Evolutionary conservation across 2,329 filamentous ascomycete species (phyloP).

Genomic region (Fusarium buharicum): DNA sequence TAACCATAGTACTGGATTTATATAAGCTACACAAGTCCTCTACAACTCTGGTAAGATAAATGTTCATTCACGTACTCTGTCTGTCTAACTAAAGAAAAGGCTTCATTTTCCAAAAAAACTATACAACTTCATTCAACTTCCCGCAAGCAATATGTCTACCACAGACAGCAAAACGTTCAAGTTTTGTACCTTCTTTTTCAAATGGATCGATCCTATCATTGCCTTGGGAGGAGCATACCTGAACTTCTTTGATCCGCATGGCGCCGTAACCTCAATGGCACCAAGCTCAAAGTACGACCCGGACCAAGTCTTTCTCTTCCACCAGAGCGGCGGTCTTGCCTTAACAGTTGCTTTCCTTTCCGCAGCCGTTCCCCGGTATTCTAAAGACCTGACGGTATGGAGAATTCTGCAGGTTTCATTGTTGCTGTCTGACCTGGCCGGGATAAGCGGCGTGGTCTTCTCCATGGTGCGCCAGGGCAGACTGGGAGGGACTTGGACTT

Average conservation of each 20-base stretch:
- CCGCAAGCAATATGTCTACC: background rate
- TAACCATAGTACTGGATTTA: background rate
- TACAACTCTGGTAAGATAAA: too few species aligned
- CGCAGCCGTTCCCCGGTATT: slow-evolving; percentile 4
- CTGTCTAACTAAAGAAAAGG: too few species aligned
- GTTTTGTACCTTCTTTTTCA: slow-evolving; percentile 19
- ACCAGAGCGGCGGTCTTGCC: slow-evolving; percentile 20
- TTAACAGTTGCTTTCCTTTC: slow-evolving; percentile 10
- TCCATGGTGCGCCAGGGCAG: slow-evolving; percentile 9
- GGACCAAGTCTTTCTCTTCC: slow-evolving; percentile 18
- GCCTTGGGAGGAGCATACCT: slow-evolving; percentile 16
- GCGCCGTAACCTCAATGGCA: slow-evolving; percentile 16
- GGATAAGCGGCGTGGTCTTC: slow-evolving; percentile 4
- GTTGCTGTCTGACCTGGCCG: slow-evolving; percentile 14
- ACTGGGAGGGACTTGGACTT: slow-evolving; percentile 1
- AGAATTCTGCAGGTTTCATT: slow-evolving; percentile 13
- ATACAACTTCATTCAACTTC: background rate
- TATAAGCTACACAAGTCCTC: background rate
- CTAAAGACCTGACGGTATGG: slow-evolving; percentile 7
- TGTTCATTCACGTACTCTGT: background rate
- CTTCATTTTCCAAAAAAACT: background rate
- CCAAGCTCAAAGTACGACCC: slow-evolving; percentile 13
- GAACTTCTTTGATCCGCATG: slow-evolving; percentile 10
- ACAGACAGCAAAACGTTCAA: background rate
- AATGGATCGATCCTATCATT: slow-evolving; percentile 11